Conservation (phyloP, 495 filamentous ascomycete genomes). For the Sporormia fimetaria region DNA sequence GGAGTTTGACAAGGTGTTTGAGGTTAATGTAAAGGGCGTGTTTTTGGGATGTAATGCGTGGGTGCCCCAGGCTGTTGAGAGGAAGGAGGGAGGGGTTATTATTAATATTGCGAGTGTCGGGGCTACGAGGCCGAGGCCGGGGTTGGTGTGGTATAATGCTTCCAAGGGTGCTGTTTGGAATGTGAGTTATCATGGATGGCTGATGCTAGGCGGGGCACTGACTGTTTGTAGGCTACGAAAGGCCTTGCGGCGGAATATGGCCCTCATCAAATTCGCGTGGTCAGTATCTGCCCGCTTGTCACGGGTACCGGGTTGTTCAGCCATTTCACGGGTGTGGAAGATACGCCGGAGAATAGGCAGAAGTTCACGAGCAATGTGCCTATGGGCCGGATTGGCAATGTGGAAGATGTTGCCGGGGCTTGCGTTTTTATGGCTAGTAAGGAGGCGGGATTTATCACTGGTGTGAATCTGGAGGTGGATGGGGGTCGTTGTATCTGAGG, state of each 20-base stretch:
- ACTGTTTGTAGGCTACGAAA: constrained; percentile 41
- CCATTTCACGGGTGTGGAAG: constrained; percentile 53
- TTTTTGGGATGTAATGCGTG: constrained; percentile 44
- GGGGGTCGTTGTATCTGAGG: constrained; percentile 36
- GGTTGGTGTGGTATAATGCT: constrained; percentile 60
- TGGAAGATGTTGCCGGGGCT: constrained; percentile 55
- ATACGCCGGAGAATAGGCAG: constrained; percentile 56
- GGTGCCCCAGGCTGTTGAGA: constrained; percentile 44
- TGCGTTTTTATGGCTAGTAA: constrained; percentile 55
- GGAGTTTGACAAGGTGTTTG: constrained; percentile 56
- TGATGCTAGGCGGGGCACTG: background rate
- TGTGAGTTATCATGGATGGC: constrained; percentile 30
- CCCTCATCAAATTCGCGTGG: constrained; percentile 53
- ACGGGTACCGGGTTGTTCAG: constrained; percentile 54
- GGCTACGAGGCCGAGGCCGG: constrained; percentile 50
- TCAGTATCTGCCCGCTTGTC: constrained; percentile 50
- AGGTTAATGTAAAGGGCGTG: constrained; percentile 55
- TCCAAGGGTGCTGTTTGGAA: constrained; percentile 56
- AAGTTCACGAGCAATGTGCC: constrained; percentile 58
- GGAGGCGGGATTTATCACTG: constrained; percentile 61
- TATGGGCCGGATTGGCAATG: constrained; percentile 51
- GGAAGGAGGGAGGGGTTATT: constrained; percentile 47
- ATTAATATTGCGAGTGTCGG: constrained; percentile 59
- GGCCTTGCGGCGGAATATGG: constrained; percentile 59
- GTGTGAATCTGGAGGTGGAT: constrained; percentile 50